Evolutionary conservation across 1,139 yeast genomes (phyloP).

Genomic region (Insectozyma bohioensis): DNA sequence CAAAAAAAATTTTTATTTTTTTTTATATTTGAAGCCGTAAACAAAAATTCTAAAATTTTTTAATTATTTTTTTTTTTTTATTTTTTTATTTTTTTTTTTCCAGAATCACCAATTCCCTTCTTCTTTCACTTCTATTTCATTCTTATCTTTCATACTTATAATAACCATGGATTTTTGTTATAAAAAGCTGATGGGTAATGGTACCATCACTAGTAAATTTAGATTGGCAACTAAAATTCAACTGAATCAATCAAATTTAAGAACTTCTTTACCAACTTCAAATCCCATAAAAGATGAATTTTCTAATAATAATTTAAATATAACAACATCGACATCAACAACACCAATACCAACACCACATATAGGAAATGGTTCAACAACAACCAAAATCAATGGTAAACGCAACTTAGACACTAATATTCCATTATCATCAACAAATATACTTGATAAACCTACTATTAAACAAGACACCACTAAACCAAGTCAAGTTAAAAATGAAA

Average conservation of each 20-base stretch:
- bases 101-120: too few relatives aligned
- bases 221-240: slow-evolving; percentile 23
- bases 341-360: too few relatives aligned
- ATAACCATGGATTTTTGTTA: slow-evolving; percentile 35
- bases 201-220: slow-evolving; percentile 38
- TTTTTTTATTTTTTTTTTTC: slow-evolving; percentile 1
- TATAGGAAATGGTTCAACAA: too few relatives aligned
- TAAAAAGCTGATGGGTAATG: slow-evolving; percentile 40
- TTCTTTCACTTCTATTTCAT: too few relatives aligned
- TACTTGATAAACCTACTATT: not conserved
- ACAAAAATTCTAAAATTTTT: not conserved
- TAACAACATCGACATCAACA: too few relatives aligned
- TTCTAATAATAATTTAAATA: too few relatives aligned
- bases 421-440: not conserved
- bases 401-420: not conserved
- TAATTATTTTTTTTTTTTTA: slow-evolving; percentile 1
- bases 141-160: too few relatives aligned
- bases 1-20: too few relatives aligned
- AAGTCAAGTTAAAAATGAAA: not conserved
- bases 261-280: slow-evolving; percentile 11
- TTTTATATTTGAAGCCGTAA: not conserved
- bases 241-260: slow-evolving; percentile 23
- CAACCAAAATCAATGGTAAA: not conserved
- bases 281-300: not conserved
- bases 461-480: slow-evolving; percentile 1